phyloP scores from a whole-genome alignment of 257 asterid genomes.

The Solanum lycopersicoides region DNA sequence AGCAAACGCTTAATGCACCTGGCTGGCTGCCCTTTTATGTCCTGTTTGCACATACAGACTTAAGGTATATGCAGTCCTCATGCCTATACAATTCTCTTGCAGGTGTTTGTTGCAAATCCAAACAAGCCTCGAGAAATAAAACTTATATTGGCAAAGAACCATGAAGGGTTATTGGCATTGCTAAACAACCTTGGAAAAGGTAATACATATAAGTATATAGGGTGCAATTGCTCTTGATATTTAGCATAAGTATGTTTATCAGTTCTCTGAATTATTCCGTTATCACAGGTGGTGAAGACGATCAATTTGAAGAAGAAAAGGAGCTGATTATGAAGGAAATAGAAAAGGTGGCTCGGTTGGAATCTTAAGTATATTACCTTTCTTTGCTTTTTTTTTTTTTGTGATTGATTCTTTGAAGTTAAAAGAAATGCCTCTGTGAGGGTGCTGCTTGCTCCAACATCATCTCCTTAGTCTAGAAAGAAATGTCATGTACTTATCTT shows the following conservation, averaged over 20 bases:
- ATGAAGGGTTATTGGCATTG: conserved; percentile 60
- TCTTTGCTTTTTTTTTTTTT: background rate
- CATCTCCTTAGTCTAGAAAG: background rate
- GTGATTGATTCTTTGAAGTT: background rate
- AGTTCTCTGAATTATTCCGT: background rate
- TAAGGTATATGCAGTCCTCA: background rate
- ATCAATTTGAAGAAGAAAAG: conserved; percentile 90
- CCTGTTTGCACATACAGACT: background rate
- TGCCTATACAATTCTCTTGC: conserved; percentile 1
- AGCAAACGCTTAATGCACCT: background rate
- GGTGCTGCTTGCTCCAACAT: background rate
- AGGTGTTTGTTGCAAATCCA: conserved; percentile 99
- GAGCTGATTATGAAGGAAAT: conserved; percentile 84
- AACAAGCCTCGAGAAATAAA: conserved; percentile 87
- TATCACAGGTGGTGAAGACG: conserved; percentile 79
- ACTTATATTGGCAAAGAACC: conserved; percentile 77
- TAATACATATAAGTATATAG: conserved; percentile 6
- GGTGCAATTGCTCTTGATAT: background rate
- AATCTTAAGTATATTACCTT: conserved; percentile 26
- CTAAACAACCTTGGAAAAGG: conserved; percentile 85
- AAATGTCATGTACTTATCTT: background rate
- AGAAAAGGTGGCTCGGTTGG: conserved; percentile 57
- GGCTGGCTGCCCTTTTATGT: background rate
- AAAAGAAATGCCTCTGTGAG: background rate
- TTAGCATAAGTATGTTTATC: background rate